Base-by-base conservation (phyloP, 2,329 filamentous ascomycete genomes). In the Pleomassaria siparia region DNA sequence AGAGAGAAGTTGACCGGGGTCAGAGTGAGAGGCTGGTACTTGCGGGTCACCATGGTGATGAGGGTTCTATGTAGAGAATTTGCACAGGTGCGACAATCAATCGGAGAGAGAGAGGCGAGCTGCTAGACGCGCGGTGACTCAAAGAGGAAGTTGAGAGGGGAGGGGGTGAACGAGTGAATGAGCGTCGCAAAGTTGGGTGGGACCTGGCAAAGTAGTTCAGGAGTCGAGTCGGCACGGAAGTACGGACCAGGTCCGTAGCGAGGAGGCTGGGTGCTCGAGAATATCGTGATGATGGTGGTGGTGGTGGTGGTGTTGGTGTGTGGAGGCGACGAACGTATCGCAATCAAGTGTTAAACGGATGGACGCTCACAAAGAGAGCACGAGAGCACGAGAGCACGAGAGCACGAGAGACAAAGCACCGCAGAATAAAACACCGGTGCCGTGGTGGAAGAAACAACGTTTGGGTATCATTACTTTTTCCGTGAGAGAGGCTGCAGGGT, bases 1-100 rank as follows among this genome's bases (percentile, higher is more conserved):
- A 73, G 66, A 37, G 70, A 72, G 63, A 72, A 71, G 55, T 71
- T 66, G 60, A 73, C 65, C 42, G 70, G 70, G 28, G 60, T 57
- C 25, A 71, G 58, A 40, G 67, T 69, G 46, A 70, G 58, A 46
- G 67, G 67, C 55, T 69, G 63, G 60, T 64, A 70, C 46, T 66
- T 70, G 49, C 48, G 51, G 37, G 40, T 50, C 25, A 60, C 53
- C 66, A 70, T 70, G 50, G 28, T 53, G 55, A 22, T 30, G n/a
- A 15, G n/a, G 12, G 26, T 9, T 43, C 25, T 33, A n/a, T n/a
- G n/a, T n/a, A 30, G 41, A 16, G 30, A 11, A 32, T 4, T 25
- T 22, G 20, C 22, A n/a, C 39, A 49, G 22, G 52, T 29, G 36
- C 43, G 45, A 18, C 45, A 42, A 25, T 42, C 46, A 44, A 50